Conservation (phyloP, 2,329 filamentous ascomycete species). For the Claviceps digitariae region DNA sequence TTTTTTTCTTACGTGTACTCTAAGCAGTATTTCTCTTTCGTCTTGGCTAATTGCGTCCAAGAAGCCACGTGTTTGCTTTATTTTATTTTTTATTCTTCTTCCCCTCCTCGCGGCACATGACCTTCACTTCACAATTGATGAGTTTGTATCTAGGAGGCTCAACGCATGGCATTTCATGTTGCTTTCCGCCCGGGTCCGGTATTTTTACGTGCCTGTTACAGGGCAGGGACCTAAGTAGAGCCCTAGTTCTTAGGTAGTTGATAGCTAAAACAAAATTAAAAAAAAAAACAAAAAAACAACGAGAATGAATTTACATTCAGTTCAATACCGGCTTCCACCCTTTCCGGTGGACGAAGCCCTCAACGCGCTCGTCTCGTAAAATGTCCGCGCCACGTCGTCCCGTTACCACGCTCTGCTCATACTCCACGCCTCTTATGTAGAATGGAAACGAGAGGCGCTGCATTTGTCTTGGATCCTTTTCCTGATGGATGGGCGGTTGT, state of each 20-base stretch:
- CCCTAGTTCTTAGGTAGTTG: no score
- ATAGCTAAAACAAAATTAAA: not conserved
- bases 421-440: slow-evolving; percentile 43
- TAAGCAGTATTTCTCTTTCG: not conserved
- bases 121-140: not conserved
- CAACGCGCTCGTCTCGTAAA: slow-evolving; percentile 46
- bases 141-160: not conserved
- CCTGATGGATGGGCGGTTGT: no score
- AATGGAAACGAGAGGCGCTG: slow-evolving; percentile 39
- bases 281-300: not conserved
- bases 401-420: slow-evolving; percentile 54
- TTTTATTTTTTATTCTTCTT: not conserved
- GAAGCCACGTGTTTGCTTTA: not conserved
- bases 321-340: slow-evolving; percentile 42
- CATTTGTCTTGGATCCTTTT: not conserved
- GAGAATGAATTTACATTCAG: slow-evolving; percentile 7
- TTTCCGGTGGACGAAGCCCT: slow-evolving; percentile 40
- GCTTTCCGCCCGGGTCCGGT: not conserved
- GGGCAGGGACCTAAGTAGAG: no score
- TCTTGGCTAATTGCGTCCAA: no score
- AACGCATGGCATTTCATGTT: not conserved
- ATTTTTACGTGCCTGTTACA: no score
- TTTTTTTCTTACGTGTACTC: not conserved
- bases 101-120: not conserved
- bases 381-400: slow-evolving; percentile 45